Evolutionary conservation across 2,329 filamentous ascomycete genomes (phyloP), one percentile per base, ranked within the genome.

Genomic region (Helotiales sp.): DNA sequence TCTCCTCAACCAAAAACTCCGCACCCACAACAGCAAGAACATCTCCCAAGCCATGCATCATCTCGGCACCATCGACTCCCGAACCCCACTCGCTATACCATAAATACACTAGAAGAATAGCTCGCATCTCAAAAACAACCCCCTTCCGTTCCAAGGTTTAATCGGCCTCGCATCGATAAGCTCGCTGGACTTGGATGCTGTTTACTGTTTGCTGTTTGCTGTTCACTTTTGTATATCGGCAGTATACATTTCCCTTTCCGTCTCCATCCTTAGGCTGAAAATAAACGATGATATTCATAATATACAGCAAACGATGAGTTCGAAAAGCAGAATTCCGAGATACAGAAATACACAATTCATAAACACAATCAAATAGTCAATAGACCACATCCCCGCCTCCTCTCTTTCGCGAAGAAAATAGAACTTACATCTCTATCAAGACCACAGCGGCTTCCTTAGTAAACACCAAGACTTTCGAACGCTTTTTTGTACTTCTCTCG

Each of bases 71-170:
- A 90, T 91, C 64, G 86, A 91, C 69, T 89, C 89, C 17, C 89
- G 89, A 33, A 85, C 90, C 68, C 89, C 89, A 17, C 83, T 92
- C 5, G 89, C 91, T 73, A 92, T 92, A 69, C 88, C 91, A 6
- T 89, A 92, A 73, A 91, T 91, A 88, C 91, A 74, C 80, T 92
- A 1, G 88, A 89, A 72, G 87, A 90, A 69, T 91, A 88, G 88
- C 84, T 91, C 19, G 79, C 79, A 0, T 61, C 70, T 0, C 86
- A 89, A 70, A 80, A 79, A 64, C 85, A 87, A 1, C 80, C 84
- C 58, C 82, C 81, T 70, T 75, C 77, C 13, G 88, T 91, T 62
- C 89, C 91, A 7, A 85, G 90, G 74, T 91, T 92, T n/a, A n/a
- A n/a, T n/a, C n/a, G n/a, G 88, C 82, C 92, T 17, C 85, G 89